Percentiles rank a stretch among this genome's conserved stretches.
These are phyloP conservation scores for Xylariaceae sp. DNA, from an alignment of 2,329 filamentous ascomycete genomes.

Conservation along the genomic window DNA sequence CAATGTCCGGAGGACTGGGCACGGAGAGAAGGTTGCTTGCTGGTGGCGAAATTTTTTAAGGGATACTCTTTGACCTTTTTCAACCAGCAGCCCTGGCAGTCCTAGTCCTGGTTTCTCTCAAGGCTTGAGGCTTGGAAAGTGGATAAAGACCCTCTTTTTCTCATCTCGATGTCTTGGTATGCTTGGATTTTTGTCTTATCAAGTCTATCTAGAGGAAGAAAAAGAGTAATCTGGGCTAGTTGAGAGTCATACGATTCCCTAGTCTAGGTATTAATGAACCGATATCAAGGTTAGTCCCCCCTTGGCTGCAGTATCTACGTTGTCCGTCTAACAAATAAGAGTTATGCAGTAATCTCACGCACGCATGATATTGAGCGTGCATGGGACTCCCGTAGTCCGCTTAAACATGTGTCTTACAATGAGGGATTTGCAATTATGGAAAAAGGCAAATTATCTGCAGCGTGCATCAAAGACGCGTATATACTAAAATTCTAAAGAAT, in stretches of 20 bases:
- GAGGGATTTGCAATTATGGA: background rate
- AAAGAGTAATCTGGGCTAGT: background rate
- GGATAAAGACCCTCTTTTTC: slow-evolving; percentile 15
- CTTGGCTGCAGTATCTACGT: background rate
- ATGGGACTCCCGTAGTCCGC: background rate
- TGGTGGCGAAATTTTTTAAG: too few relatives aligned
- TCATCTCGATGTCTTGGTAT: background rate
- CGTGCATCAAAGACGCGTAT: background rate
- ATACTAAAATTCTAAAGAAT: background rate
- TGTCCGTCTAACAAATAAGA: background rate
- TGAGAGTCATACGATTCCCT: background rate
- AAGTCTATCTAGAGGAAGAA: background rate
- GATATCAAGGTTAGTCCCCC: background rate
- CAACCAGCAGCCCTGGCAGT: background rate
- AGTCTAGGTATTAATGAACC: background rate
- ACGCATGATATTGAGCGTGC: too few relatives aligned
- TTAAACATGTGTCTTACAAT: background rate
- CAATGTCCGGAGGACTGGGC: slow-evolving; percentile 17
- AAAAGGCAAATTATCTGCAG: background rate
- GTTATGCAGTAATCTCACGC: background rate
- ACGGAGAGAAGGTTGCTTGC: too few relatives aligned
- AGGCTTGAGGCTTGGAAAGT: slow-evolving; percentile 24
- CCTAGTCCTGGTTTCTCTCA: too few relatives aligned
- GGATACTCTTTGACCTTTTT: too few relatives aligned
- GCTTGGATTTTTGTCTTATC: background rate